Percentiles rank a stretch among this genome's conserved stretches.
phyloP scores from a whole-genome alignment of 2,329 filamentous ascomycete species.

The Raffaelea albimanens region DNA sequence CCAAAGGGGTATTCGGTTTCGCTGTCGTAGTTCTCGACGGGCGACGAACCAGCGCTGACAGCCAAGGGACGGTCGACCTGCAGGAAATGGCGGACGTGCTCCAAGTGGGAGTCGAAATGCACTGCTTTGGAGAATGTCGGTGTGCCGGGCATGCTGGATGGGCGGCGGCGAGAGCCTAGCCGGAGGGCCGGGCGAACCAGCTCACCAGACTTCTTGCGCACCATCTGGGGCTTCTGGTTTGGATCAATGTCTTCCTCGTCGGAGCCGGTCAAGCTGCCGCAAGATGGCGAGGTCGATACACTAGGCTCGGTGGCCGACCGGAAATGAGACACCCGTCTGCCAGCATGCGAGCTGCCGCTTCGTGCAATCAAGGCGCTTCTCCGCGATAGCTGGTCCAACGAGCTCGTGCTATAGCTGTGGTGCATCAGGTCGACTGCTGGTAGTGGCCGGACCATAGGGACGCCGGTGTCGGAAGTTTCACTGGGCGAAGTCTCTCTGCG shows the following conservation, averaged over 20 bases:
- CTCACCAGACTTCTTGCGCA: constrained; percentile 97
- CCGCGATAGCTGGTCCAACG: constrained; percentile 31
- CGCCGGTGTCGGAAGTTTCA: constrained; percentile 23
- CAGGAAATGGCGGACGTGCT: constrained; percentile 92
- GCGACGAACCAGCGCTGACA: constrained; percentile 88
- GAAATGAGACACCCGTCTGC: constrained; percentile 37
- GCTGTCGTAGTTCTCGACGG: constrained; percentile 77
- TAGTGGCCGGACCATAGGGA: constrained; percentile 25
- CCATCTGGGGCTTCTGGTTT: constrained; percentile 82
- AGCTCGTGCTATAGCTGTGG: constrained; percentile 37
- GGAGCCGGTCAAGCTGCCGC: constrained; percentile 40
- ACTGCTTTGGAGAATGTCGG: constrained; percentile 93
- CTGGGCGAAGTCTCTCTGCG: constrained; percentile 49
- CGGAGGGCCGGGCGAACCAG: constrained; percentile 87
- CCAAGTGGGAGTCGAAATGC: constrained; percentile 95
- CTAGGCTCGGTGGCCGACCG: constrained; percentile 48
- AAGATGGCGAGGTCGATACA: constrained; percentile 34
- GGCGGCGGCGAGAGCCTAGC: constrained; percentile 66
- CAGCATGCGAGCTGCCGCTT: constrained; percentile 34
- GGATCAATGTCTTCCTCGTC: constrained; percentile 56
- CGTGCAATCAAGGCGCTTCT: constrained; percentile 21
- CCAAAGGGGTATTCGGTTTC: constrained; percentile 85
- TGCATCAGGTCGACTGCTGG: constrained; percentile 29
- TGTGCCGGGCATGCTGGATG: constrained; percentile 94
- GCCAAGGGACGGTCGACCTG: constrained; percentile 92